These are phyloP conservation scores for Tetrapisispora phaffii DNA, from an alignment of 805 yeast species.

Conservation along the genomic window DNA sequence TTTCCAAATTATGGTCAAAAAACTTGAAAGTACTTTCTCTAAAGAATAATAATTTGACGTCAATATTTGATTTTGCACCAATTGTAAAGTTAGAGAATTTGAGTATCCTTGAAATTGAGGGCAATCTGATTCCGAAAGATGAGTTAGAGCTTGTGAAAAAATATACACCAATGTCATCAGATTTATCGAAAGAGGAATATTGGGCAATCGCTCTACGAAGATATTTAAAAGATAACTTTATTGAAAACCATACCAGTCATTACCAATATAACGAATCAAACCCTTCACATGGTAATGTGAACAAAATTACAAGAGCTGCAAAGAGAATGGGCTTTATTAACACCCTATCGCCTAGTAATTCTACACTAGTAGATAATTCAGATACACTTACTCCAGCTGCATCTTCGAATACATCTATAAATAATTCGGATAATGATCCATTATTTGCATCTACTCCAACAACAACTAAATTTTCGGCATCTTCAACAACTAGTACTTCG, in stretches of 20 bases:
- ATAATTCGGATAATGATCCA: neutral
- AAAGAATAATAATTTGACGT: constrained; percentile 43
- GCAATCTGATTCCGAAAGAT: constrained; percentile 45
- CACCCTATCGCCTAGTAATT: constrained; percentile 9
- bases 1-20: constrained; percentile 32
- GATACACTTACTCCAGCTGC: neutral
- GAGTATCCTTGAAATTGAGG: constrained; percentile 49
- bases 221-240: constrained; percentile 17
- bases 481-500: neutral
- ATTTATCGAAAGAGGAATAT: constrained; percentile 32
- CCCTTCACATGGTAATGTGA: neutral
- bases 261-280: neutral
- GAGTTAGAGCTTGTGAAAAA: constrained; percentile 37
- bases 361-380: constrained; percentile 1
- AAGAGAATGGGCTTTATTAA: constrained; percentile 65
- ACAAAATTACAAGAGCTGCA: constrained; percentile 45
- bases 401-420: neutral
- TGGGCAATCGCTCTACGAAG: constrained; percentile 27
- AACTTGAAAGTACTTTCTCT: constrained; percentile 50
- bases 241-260: constrained; percentile 11
- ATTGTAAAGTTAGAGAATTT: constrained; percentile 44
- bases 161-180: constrained; percentile 30
- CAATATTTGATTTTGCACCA: constrained; percentile 40
- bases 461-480: neutral
- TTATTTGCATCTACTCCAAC: neutral